Evolutionary conservation across 768 basidiomycete genomes (phyloP), one percentile per base, ranked within the genome.

Genomic region (Trametes gibbosa): DNA sequence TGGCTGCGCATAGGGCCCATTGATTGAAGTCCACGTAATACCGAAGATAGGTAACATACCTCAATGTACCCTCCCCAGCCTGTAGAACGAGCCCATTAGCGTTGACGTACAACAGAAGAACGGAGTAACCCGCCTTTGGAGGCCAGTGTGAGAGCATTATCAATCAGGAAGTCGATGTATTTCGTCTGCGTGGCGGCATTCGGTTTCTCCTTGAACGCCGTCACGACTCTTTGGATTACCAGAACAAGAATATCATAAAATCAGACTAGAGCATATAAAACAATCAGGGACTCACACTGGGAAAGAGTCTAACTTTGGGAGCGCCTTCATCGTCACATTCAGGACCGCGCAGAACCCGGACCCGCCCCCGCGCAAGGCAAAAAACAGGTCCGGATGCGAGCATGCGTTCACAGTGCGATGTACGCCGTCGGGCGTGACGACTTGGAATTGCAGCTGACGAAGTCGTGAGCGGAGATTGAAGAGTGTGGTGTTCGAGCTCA

Each of bases 351-450:
- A 75, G 52, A 72, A 76, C 0, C 72, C 71, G 10, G 68, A 67
- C 0, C 74, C 73, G 1, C 75, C 78, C 0, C 78, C 77, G 13
- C 79, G 66, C n/a, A 84, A 75, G 16, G 81, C 83, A 56, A 76
- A 84, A 69, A 82, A 83, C 0, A 83, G 73, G 68, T 83, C 82
- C 54, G 73, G 58, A 55, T 83, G 78, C 62, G 81, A 68, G 35
- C 71, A 74, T n/a, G 71, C 74, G 66, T 81, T 83, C 2, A 70
- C 81, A 1, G 71, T 73, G 32, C 78, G 75, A 59, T 70, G 69
- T 29, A 70, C 53, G 0, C 82, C 82, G 64, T 82, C 80, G 0
- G 83, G 81, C 4, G 82, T 83, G 5, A 84, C 81, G 7, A 84
- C 69, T 21, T 55, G 21, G 53, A 55, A 55, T 34, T 55, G 24